Base-by-base conservation (phyloP, 148 eudicot genomes). In the Pharnaceum exiguum region DNA sequence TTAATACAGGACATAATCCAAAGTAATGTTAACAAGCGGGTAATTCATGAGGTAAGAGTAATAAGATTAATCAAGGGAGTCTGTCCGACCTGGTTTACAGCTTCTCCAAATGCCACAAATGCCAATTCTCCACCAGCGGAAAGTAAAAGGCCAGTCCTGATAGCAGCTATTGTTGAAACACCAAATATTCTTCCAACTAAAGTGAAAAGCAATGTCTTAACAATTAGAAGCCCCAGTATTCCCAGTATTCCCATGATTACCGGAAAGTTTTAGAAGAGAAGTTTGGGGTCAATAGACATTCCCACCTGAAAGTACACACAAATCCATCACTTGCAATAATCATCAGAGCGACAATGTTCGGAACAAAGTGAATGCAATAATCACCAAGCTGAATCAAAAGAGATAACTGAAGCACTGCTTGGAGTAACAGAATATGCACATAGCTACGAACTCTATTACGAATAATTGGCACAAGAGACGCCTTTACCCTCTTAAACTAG, bases 71-170 rank as follows among this genome's bases (percentile, higher is more conserved):
- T 42, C 54, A 38, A n/a, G 27, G 46, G 31, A 30, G 6, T 7
- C 4, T 13, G 25, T 16, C 69, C 54, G 54, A 93, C 99, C 99
- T 93, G 99, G 68, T 86, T 93, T 64, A 93, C 99, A 63, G 99
- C 99, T 83, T 93, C 99, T 55, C 99, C 99, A 75, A 93, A 93
- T 50, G 99, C 99, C 55, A 93, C 99, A 63, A 93, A 93, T 54
- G 99, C 96, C 63, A 93, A 93, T 59, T 93, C 99, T 75, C 99
- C 96, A 16, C 99, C 99, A 33, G 99, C 96, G 55, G 99, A 96
- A 78, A 93, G 91, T 60, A 93, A 82, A 68, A 93, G 99, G 61
- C 96, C 99, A 51, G 66, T 73, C 80, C 99, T 83, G 62, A 89
- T 71, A 0, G 87, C 99, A 59, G 99, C 75, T 65, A 93, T 77